Conservation (phyloP, 179 eudicot genomes). For the Sideroxylon spinosum region DNA sequence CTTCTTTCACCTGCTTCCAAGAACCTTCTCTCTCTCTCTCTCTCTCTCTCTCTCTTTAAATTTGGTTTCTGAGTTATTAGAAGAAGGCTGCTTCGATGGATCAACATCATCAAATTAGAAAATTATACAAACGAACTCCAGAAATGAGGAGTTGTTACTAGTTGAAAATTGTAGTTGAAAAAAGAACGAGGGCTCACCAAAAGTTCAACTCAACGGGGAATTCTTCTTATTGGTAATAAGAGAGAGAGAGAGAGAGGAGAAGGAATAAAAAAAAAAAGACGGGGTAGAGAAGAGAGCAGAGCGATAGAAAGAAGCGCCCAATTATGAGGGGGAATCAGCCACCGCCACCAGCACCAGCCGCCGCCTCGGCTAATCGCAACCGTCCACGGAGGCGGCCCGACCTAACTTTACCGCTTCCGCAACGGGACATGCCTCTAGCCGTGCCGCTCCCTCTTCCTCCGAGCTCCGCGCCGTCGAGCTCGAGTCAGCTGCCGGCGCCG, state of each 20-base stretch:
- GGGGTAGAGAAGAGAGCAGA: background rate
- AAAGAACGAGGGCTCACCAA: too few species aligned
- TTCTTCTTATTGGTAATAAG: too few species aligned
- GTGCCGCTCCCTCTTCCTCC: conserved; percentile 44
- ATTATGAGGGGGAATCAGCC: conserved; percentile 34
- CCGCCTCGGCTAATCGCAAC: conserved; percentile 11
- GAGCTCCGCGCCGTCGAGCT: conserved; percentile 7
- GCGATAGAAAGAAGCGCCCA: background rate
- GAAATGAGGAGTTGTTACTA: background rate
- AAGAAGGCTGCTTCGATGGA: background rate
- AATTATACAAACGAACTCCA: background rate
- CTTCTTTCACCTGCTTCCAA: conserved; percentile 5
- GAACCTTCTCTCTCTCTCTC: conserved; percentile 12
- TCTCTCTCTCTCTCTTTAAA: conserved; percentile 10
- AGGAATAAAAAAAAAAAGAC: too few species aligned
- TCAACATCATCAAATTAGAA: background rate
- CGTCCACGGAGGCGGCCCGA: conserved; percentile 41
- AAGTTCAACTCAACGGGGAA: too few species aligned
- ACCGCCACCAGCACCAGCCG: conserved; percentile 16
- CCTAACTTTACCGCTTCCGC: conserved; percentile 45
- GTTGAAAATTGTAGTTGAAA: too few species aligned
- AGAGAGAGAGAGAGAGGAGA: too few species aligned
- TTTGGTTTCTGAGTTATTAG: too few species aligned
- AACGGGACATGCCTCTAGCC: conserved; percentile 37
- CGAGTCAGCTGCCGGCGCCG: conserved; percentile 8